Evolutionary conservation across 2,329 filamentous ascomycete genomes (phyloP).

Genomic region (Geosmithia putterillii): DNA sequence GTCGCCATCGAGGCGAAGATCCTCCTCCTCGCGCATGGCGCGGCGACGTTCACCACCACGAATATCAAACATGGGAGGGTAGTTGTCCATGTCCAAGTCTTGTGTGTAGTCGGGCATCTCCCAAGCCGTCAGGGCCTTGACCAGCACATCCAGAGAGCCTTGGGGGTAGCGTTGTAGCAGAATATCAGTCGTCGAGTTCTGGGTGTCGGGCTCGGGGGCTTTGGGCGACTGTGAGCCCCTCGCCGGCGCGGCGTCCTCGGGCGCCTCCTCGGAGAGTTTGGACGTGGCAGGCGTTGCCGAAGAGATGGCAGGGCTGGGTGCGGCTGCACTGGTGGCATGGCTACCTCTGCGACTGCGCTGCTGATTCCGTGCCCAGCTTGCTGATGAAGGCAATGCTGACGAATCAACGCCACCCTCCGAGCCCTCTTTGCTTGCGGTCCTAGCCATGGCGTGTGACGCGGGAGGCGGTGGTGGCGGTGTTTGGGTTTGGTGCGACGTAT

Average conservation of each 20-base stretch:
- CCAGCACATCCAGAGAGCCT: slow-evolving; percentile 18
- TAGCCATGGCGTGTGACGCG: slow-evolving; percentile 52
- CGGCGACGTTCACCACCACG: slow-evolving; percentile 73
- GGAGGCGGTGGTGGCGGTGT: slow-evolving; percentile 10
- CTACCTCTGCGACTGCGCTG: slow-evolving; percentile 61
- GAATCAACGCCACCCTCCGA: slow-evolving; percentile 62
- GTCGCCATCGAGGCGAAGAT: slow-evolving; percentile 32
- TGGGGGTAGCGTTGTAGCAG: slow-evolving; percentile 6
- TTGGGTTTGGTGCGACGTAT: slow-evolving; percentile 21
- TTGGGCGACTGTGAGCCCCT: slow-evolving; percentile 10
- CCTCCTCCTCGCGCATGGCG: slow-evolving; percentile 62
- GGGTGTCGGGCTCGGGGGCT: slow-evolving; percentile 5
- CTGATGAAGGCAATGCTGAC: slow-evolving; percentile 84
- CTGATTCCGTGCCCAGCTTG: slow-evolving; percentile 76
- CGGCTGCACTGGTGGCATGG: slow-evolving; percentile 67
- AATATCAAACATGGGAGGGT: slow-evolving; percentile 70
- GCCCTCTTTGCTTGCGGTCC: slow-evolving; percentile 68
- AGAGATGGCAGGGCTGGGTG: slow-evolving; percentile 70
- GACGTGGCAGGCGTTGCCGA: slow-evolving; percentile 40
- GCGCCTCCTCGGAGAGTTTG: slow-evolving; percentile 34
- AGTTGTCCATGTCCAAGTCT: slow-evolving; percentile 8
- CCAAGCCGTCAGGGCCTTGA: slow-evolving; percentile 24
- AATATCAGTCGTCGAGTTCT: slow-evolving; percentile 2
- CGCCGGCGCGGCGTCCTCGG: slow-evolving; percentile 17
- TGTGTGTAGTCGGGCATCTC: slow-evolving; percentile 13